These are phyloP conservation scores for Colletotrichum phormii DNA, from an alignment of 2,329 filamentous ascomycete species.

Conservation along the genomic window DNA sequence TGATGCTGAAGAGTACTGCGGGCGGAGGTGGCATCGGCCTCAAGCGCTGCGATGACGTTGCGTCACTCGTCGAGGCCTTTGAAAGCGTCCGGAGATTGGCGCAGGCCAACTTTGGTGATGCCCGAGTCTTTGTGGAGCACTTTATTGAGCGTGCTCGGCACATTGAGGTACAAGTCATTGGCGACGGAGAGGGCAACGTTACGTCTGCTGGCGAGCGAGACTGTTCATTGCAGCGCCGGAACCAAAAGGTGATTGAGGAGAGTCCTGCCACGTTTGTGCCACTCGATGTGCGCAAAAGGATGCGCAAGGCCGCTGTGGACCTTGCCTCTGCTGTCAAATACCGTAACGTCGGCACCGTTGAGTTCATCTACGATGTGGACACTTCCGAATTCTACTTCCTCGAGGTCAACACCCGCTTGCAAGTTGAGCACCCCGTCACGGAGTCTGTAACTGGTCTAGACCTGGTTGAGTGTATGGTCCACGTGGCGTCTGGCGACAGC, in stretches of 20 bases:
- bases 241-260: constrained; percentile 66
- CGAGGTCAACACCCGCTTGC: constrained; percentile 61
- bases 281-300: constrained; percentile 43
- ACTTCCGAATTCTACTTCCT: constrained; percentile 56
- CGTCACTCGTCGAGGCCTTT: constrained; percentile 46
- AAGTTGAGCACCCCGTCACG: constrained; percentile 60
- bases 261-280: constrained; percentile 51
- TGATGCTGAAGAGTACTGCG: constrained; percentile 61
- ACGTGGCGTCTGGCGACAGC: constrained; percentile 59
- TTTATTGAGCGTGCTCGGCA: constrained; percentile 56
- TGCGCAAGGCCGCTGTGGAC: constrained; percentile 50
- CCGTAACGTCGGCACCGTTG: constrained; percentile 56
- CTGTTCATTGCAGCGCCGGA: constrained; percentile 61
- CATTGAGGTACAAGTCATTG: constrained; percentile 63
- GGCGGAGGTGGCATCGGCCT: constrained; percentile 60
- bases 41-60: constrained; percentile 47
- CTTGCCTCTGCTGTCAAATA: constrained; percentile 52
- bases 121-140: constrained; percentile 55
- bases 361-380: constrained; percentile 56
- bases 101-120: constrained; percentile 54
- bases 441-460: constrained; percentile 53
- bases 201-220: constrained; percentile 58
- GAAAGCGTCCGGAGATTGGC: constrained; percentile 52
- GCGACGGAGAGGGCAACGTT: constrained; percentile 55
- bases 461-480: constrained; percentile 47